These are phyloP conservation scores for Venturia pyrina DNA, from an alignment of 2,329 filamentous ascomycete genomes.

Conservation along the genomic window DNA sequence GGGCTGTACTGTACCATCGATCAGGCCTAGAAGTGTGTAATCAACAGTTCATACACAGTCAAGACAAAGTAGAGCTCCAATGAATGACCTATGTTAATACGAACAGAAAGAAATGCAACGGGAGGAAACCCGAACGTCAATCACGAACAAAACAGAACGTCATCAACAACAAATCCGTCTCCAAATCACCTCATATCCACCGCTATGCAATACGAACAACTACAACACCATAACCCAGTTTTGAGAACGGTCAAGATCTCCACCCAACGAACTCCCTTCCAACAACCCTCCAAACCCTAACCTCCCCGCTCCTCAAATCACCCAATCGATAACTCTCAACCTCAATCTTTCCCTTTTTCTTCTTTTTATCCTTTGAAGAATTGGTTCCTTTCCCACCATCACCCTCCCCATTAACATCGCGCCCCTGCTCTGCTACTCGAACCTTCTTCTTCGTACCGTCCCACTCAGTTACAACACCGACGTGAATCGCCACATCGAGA, in stretches of 20 bases:
- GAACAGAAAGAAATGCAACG: neutral
- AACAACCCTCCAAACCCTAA: slow-evolving; percentile 96
- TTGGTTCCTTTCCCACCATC: neutral
- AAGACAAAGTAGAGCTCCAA: neutral
- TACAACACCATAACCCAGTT: neutral
- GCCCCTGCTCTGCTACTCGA: slow-evolving; percentile 85
- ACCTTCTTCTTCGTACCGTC: slow-evolving; percentile 98
- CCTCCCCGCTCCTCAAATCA: slow-evolving; percentile 84
- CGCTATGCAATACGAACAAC: neutral
- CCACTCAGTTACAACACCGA: slow-evolving; percentile 89
- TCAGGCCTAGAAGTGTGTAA: neutral
- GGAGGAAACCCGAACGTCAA: neutral
- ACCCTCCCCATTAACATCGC: slow-evolving; percentile 57
- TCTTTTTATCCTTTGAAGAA: slow-evolving; percentile 4
- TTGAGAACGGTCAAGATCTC: slow-evolving; percentile 24
- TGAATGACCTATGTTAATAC: neutral
- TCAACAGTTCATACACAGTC: neutral
- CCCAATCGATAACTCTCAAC: slow-evolving; percentile 89
- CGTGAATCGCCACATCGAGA: slow-evolving; percentile 82
- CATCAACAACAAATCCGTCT: neutral
- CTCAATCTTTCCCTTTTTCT: slow-evolving; percentile 58
- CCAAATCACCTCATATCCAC: neutral
- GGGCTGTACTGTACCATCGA: neutral
- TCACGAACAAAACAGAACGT: neutral
- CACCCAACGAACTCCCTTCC: slow-evolving; percentile 86